Conservation (phyloP, 1,284 basidiomycete genomes). For the Melampsora americana region DNA sequence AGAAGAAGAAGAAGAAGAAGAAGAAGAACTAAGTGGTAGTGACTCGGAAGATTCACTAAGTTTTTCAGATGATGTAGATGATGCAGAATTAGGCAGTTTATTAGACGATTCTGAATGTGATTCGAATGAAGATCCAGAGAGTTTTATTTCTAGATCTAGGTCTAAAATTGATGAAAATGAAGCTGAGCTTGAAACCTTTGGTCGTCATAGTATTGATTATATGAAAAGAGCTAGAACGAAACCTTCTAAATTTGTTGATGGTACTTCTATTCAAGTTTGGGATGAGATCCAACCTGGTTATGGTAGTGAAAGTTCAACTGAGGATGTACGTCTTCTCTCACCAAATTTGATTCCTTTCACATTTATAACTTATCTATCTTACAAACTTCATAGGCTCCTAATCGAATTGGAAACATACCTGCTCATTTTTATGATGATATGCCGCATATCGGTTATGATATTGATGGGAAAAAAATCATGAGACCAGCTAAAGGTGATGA, state of each 20-base stretch:
- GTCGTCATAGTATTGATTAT: constrained; percentile 58
- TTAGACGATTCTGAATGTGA: constrained; percentile 18
- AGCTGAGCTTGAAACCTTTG: constrained; percentile 64
- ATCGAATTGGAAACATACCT: constrained; percentile 90
- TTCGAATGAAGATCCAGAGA: constrained; percentile 28
- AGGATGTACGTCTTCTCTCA: constrained; percentile 69
- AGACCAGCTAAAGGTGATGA: constrained; percentile 94
- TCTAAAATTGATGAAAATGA: constrained; percentile 56
- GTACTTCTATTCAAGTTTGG: constrained; percentile 78
- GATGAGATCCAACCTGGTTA: constrained; percentile 91
- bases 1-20: constrained; percentile 44
- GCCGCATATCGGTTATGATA: constrained; percentile 97
- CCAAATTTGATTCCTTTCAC: neutral
- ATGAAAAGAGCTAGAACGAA: constrained; percentile 55
- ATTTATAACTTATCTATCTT: neutral
- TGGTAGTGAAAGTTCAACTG: constrained; percentile 93
- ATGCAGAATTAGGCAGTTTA: constrained; percentile 37
- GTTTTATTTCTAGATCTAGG: constrained; percentile 50
- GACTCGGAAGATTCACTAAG: constrained; percentile 25
- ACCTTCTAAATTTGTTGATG: constrained; percentile 72
- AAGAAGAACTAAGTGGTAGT: constrained; percentile 10
- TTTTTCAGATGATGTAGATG: too few species aligned
- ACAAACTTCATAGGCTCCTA: constrained; percentile 65
- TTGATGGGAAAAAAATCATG: constrained; percentile 89
- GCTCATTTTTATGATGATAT: constrained; percentile 99